Percentiles rank a stretch among this genome's conserved stretches.
Evolutionary conservation across 176 grass and related monocot genomes (phyloP).

Genomic region (Saccharum officinarum): DNA sequence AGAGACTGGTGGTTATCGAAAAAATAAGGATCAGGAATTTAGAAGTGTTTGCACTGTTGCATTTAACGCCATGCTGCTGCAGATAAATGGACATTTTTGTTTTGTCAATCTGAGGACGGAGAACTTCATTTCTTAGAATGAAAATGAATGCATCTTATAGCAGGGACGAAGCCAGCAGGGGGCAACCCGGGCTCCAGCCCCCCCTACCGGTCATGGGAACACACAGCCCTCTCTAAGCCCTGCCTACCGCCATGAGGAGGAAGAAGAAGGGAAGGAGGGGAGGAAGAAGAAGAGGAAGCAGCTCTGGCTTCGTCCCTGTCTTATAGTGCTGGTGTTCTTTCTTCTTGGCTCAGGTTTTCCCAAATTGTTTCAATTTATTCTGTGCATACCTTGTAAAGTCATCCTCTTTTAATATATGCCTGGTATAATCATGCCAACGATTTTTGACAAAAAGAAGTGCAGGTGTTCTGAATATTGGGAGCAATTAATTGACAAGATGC

Average conservation of each 20-base stretch:
- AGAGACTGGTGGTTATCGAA: not conserved
- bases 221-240: too few relatives aligned
- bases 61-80: not conserved
- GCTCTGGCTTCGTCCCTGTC: too few relatives aligned
- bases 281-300: too few relatives aligned
- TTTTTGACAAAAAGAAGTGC: too few relatives aligned
- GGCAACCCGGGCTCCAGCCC: too few relatives aligned
- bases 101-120: conserved; percentile 1
- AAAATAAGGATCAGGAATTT: not conserved
- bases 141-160: not conserved
- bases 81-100: not conserved
- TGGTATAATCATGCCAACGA: too few relatives aligned
- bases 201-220: too few relatives aligned
- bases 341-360: not conserved
- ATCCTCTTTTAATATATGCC: too few relatives aligned
- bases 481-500: not conserved
- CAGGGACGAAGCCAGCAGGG: too few relatives aligned
- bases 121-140: not conserved
- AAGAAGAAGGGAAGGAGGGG: too few relatives aligned
- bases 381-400: too few relatives aligned
- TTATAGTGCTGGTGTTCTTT: not conserved
- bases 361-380: not conserved
- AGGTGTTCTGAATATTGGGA: not conserved
- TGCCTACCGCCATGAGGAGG: too few relatives aligned
- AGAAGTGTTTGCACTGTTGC: not conserved